A percentile compares a stretch with the other conserved stretches of the same genome.
These are phyloP conservation scores for Suillus bovinus DNA, from an alignment of 768 basidiomycete genomes.

Conservation along the genomic window DNA sequence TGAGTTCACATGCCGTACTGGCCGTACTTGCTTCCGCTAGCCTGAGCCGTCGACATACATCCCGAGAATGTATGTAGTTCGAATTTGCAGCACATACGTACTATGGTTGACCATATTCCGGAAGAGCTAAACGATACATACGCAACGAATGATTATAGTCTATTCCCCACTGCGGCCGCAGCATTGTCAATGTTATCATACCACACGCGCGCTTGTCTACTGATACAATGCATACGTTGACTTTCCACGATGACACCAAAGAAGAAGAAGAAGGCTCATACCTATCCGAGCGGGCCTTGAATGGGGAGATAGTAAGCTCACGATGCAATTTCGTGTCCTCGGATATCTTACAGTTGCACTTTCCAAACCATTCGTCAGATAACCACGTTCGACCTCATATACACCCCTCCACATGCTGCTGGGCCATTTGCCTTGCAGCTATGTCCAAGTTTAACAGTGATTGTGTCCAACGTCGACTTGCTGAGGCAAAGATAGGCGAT, in stretches of 20 bases:
- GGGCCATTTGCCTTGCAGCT: neutral
- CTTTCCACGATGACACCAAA: conserved; percentile 3
- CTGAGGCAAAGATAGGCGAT: too few species aligned
- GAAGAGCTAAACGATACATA: neutral
- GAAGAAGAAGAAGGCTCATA: neutral
- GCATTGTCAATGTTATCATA: neutral
- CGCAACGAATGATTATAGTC: neutral
- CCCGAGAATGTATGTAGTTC: neutral
- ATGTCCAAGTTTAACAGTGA: conserved; percentile 1
- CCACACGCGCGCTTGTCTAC: neutral
- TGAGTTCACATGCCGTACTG: neutral
- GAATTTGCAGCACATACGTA: neutral
- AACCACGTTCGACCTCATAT: neutral
- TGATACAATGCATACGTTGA: neutral
- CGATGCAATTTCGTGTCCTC: neutral
- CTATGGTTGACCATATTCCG: neutral
- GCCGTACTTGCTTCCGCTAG: neutral
- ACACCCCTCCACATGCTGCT: neutral
- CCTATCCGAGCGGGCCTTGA: neutral
- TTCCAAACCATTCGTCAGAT: neutral
- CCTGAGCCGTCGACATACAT: neutral
- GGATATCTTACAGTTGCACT: neutral
- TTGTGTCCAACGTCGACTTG: neutral
- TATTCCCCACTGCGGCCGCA: neutral
- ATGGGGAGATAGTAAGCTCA: neutral